phyloP scores from a whole-genome alignment of 805 yeast species.

The Clavispora vitiphila region DNA sequence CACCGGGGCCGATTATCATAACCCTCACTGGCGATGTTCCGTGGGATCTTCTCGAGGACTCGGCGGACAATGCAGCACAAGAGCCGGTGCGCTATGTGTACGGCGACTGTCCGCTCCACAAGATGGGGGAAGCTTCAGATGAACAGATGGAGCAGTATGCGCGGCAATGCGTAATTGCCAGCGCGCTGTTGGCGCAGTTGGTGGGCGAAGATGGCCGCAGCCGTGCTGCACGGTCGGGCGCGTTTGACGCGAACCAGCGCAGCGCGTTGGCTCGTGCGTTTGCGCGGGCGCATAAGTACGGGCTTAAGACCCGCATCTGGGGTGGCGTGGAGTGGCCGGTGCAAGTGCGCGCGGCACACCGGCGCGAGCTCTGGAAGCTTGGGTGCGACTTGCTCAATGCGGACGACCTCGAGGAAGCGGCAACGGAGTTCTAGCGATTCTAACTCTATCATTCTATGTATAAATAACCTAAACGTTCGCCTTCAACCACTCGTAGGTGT shows the following conservation, averaged over 20 bases:
- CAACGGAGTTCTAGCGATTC: slow-evolving; percentile 14
- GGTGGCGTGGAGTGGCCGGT: slow-evolving; percentile 68
- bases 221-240: slow-evolving; percentile 16
- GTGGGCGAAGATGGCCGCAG: slow-evolving; percentile 18
- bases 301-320: slow-evolving; percentile 62
- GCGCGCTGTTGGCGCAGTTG: slow-evolving; percentile 36
- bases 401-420: slow-evolving; percentile 50
- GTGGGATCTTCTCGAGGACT: slow-evolving; percentile 21
- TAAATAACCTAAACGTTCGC: slow-evolving; percentile 13
- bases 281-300: slow-evolving; percentile 43
- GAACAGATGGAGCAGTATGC: slow-evolving; percentile 19
- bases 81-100: slow-evolving; percentile 32
- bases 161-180: slow-evolving; percentile 34
- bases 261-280: slow-evolving; percentile 21
- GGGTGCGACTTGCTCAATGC: slow-evolving; percentile 60
- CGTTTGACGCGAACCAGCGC: slow-evolving; percentile 32
- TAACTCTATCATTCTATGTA: neutral
- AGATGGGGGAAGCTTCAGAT: slow-evolving; percentile 18
- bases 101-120: slow-evolving; percentile 48
- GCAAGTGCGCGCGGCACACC: slow-evolving; percentile 37
- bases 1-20: slow-evolving; percentile 54
- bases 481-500: slow-evolving; percentile 65
- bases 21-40: slow-evolving; percentile 68
- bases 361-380: slow-evolving; percentile 42
- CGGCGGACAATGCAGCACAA: neutral